These are phyloP conservation scores for Colletotrichum orbiculare DNA, from an alignment of 2,329 filamentous ascomycete genomes.

Conservation along the genomic window DNA sequence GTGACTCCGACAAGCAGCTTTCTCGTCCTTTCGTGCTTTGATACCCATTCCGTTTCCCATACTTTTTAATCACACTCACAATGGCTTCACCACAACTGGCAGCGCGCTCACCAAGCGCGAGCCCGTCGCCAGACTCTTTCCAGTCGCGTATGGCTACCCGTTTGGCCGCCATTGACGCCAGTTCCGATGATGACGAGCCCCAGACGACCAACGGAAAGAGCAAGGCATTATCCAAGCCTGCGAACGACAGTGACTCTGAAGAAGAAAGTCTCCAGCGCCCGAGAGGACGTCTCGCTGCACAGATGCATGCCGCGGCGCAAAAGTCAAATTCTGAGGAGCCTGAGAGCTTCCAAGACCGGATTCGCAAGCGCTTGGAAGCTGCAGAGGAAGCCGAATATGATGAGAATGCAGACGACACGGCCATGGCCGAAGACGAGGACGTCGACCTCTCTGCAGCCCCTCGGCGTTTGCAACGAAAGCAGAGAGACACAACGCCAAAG, in stretches of 20 bases:
- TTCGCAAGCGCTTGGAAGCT: conserved; percentile 55
- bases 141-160: conserved; percentile 66
- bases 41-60: not conserved
- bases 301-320: conserved; percentile 61
- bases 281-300: conserved; percentile 71
- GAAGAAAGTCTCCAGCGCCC: conserved; percentile 57
- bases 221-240: conserved; percentile 13
- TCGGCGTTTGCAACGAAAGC: conserved; percentile 52
- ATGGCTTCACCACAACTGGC: conserved; percentile 63
- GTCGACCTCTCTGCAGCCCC: conserved; percentile 54
- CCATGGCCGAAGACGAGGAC: conserved; percentile 50
- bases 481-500: conserved; percentile 49
- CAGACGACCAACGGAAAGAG: conserved; percentile 19
- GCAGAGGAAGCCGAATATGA: conserved; percentile 43
- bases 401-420: conserved; percentile 41
- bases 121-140: conserved; percentile 58
- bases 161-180: conserved; percentile 61
- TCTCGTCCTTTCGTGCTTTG: too few relatives aligned
- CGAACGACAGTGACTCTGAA: conserved; percentile 37
- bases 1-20: not conserved
- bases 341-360: conserved; percentile 53
- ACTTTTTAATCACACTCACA: conserved; percentile 36
- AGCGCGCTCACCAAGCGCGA: conserved; percentile 56
- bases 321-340: conserved; percentile 40
- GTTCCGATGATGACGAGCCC: conserved; percentile 52